Evolutionary conservation across 192 early-diverging fungal genomes (phyloP), one percentile per base, ranked within the genome.

Genomic region (Thamnidium elegans): DNA sequence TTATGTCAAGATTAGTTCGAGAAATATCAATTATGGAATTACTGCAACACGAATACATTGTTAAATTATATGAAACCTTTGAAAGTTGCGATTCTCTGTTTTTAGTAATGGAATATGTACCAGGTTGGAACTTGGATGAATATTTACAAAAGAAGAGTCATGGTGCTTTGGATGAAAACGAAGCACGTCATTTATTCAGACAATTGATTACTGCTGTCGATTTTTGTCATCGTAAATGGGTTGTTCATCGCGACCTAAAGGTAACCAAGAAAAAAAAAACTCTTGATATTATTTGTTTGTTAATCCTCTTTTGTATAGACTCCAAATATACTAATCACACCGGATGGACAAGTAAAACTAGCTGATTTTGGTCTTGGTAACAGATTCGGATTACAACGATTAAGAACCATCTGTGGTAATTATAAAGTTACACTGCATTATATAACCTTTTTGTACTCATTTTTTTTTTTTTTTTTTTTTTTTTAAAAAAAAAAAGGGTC

Each of bases 281-380:
- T 45, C 39, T 36, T 47, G 34, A n/a, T 14, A 23, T 58, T 36
- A 34, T 21, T 19, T 9, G 39, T 50, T 3, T 32, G 45, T 19
- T 26, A 11, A 46, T 7, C 13, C 4, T 21, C 21, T 54, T 34
- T 13, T 55, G 44, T 46, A 26, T 44, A 84, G 73, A 74, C 82
- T n/a, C 79, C 82, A 55, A 97, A 97, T 71, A 79, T 97, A 17
- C 83, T 97, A 56, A 75, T 97, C 20, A 89, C 89, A 51, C 71
- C 78, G 9, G 72, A 80, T 20, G 92, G 91, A 0, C 64, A 79
- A 6, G 84, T 94, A 50, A 90, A 92, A 73, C 64, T 98, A 53
- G 94, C 94, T 50, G 95, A 98, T 62, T 98, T 98, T 81, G 95
- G 95, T 3, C 72, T 98, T 9, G 87, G 92, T 5, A 94, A 95